phyloP scores from a whole-genome alignment of 306 rosid genomes.

The Vachellia pachyceras region DNA sequence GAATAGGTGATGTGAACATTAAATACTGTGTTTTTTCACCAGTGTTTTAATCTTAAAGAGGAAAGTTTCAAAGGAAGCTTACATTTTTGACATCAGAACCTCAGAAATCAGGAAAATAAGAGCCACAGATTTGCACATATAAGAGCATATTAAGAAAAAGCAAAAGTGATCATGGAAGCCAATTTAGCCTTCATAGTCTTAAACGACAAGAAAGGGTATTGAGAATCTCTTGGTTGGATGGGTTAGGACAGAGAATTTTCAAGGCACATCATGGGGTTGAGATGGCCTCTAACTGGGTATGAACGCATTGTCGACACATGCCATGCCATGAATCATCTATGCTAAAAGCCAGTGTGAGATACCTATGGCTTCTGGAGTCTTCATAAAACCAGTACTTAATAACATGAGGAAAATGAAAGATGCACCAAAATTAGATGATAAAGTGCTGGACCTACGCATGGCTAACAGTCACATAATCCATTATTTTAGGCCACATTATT shows the following conservation, averaged over 20 bases:
- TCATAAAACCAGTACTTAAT: background rate
- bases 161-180: conserved; percentile 3
- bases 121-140: conserved; percentile 38
- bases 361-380: background rate
- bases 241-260: conserved; percentile 23
- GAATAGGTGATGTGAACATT: background rate
- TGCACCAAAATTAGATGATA: background rate
- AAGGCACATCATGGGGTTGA: conserved; percentile 25
- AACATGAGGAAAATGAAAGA: background rate
- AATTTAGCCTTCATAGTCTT: conserved; percentile 29
- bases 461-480: background rate
- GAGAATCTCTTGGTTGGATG: background rate
- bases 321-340: background rate
- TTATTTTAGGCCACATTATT: background rate
- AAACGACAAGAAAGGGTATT: background rate
- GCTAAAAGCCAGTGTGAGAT: background rate
- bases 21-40: background rate
- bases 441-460: background rate
- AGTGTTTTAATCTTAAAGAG: conserved; percentile 45
- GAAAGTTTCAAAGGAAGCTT: conserved; percentile 52
- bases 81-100: conserved; percentile 54
- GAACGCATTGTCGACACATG: background rate
- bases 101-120: conserved; percentile 43
- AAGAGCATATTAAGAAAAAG: background rate
- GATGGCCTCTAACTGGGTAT: background rate